Conservation (phyloP, 169 alveolate genomes). For the Plasmodium coatneyi region DNA sequence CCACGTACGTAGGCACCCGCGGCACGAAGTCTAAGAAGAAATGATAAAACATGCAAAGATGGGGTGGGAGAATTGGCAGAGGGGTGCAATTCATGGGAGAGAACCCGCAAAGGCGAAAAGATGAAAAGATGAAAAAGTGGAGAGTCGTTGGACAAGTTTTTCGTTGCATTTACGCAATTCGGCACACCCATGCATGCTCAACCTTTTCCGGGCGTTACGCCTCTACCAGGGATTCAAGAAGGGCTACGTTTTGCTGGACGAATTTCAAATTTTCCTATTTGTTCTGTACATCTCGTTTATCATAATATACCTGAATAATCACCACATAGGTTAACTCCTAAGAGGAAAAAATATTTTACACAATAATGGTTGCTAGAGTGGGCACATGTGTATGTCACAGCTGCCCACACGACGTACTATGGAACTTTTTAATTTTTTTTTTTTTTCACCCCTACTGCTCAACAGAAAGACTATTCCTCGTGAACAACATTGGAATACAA, state of each 20-base stretch:
- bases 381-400: neutral
- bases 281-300: slow-evolving; percentile 7
- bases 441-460: neutral
- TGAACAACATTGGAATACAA: slow-evolving; percentile 63
- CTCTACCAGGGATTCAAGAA: slow-evolving; percentile 16
- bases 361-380: neutral
- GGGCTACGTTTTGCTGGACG: slow-evolving; percentile 25
- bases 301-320: slow-evolving; percentile 39
- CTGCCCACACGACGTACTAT: neutral
- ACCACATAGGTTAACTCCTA: slow-evolving; percentile 13
- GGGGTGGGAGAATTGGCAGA: neutral
- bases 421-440: neutral
- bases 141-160: neutral
- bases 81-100: neutral
- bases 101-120: neutral
- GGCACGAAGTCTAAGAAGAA: neutral
- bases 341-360: neutral
- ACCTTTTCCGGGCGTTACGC: slow-evolving; percentile 1
- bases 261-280: slow-evolving; percentile 44
- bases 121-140: neutral
- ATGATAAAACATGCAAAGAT: neutral
- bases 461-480: slow-evolving; percentile 46
- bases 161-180: neutral
- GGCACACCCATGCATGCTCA: neutral
- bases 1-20: neutral